These are phyloP conservation scores for Delphinella strobiligena DNA, from an alignment of 2,329 filamentous ascomycete species.

Conservation along the genomic window DNA sequence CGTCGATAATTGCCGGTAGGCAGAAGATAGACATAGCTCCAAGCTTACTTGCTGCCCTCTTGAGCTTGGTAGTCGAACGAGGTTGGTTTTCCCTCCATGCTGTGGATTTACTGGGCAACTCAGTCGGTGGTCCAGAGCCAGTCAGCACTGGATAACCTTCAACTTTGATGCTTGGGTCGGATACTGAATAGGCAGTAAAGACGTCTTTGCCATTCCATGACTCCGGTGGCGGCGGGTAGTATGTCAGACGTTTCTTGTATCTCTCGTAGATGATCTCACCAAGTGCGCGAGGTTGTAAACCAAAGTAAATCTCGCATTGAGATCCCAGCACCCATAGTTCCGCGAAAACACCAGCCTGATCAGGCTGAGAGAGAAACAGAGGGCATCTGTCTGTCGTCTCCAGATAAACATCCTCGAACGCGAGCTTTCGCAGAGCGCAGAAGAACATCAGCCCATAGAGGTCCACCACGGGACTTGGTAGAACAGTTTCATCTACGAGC, in stretches of 20 bases:
- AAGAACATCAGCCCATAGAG: conserved; percentile 47
- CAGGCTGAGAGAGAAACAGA: conserved; percentile 47
- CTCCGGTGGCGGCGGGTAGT: conserved; percentile 10
- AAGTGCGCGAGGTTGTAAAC: conserved; percentile 26
- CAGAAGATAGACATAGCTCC: conserved; percentile 39
- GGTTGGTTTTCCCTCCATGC: conserved; percentile 10
- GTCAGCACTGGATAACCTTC: conserved; percentile 9
- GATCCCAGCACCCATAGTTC: conserved; percentile 53
- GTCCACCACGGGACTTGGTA: conserved; percentile 29
- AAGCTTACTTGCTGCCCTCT: conserved; percentile 4
- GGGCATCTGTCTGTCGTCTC: conserved; percentile 52
- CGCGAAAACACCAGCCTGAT: conserved; percentile 52
- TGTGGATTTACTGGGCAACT: conserved; percentile 8
- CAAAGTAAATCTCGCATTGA: conserved; percentile 51
- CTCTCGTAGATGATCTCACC: conserved; percentile 10
- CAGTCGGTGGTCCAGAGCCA: conserved; percentile 8
- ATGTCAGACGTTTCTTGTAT: conserved; percentile 8
- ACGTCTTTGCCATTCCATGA: conserved; percentile 11
- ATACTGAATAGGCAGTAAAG: conserved; percentile 11
- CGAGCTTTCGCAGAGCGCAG: conserved; percentile 42
- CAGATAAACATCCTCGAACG: conserved; percentile 50
- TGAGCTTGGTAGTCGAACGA: conserved; percentile 2
- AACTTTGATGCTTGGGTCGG: conserved; percentile 15
- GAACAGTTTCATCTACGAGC: conserved; percentile 10
- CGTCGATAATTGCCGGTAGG: conserved; percentile 50